Evolutionary conservation across 306 rosid species (phyloP), one percentile per base, ranked within the genome.

Genomic region (Ormosia semicastrata): DNA sequence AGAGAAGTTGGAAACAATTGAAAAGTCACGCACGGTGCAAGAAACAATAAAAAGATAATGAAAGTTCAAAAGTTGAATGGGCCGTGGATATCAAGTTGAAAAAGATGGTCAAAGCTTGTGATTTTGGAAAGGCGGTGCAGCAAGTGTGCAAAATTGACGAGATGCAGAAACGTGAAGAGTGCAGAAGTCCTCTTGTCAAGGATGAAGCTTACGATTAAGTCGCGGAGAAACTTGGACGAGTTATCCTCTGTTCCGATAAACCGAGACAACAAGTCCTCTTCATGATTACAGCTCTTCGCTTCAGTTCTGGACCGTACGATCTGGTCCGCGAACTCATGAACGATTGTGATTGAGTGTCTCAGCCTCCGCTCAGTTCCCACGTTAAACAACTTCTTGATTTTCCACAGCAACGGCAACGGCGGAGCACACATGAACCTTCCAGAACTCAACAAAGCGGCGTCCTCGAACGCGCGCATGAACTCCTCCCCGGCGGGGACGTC

Each of bases 391-490:
- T 39, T 87, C 78, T 87, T 89, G 24, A 81, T 30, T 64, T 77
- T 81, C 73, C 76, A 86, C 6, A 69, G 0, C 0, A 24, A 2
- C 0, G 86, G 87, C 0, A 86, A n/a, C n/a, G n/a, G n/a, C n/a
- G n/a, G 11, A 0, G 40, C 87, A 17, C 75, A 83, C 85, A 78
- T 6, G 80, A 89, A 88, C 78, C 92, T 85, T 12, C 85, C 87
- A 4, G 86, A 73, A 41, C 85, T 90, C 2, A 89, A 59, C 7
- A 33, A 53, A 0, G 94, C 73, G 32, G 94, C 94, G 8, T 80
- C 83, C 54, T 94, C 94, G 36, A 94, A 94, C n/a, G 97, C 95
- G 10, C 8, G 15, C 98, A 89, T 90, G 88, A 92, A 92, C 15
- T 64, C 90, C 1, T 66, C 80, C 2, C 76, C 88, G 46, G 76